Evolutionary conservation across 2,329 filamentous ascomycete genomes (phyloP).

Genomic region (Dactylonectria estremocensis): DNA sequence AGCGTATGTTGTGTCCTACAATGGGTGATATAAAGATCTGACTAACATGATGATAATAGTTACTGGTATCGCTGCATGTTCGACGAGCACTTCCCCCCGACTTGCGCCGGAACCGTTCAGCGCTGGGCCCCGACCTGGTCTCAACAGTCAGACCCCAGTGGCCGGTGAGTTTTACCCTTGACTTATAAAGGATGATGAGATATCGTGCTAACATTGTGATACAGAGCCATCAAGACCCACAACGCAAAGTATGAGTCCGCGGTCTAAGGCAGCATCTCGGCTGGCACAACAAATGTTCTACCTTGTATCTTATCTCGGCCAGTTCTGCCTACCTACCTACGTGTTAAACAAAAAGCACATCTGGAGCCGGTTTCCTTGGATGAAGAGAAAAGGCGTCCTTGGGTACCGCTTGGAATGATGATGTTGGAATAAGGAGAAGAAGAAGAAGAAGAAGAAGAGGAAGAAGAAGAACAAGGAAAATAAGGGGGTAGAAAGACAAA

Average conservation of each 20-base stretch:
- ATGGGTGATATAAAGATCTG: not conserved
- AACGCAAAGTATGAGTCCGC: slow-evolving; percentile 78
- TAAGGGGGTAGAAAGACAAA: slow-evolving; percentile 20
- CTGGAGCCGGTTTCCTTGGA: slow-evolving; percentile 69
- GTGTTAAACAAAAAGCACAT: slow-evolving; percentile 40
- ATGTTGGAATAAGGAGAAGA: slow-evolving; percentile 40
- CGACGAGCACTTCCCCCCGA: slow-evolving; percentile 96
- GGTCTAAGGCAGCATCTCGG: slow-evolving; percentile 51
- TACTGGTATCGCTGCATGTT: slow-evolving; percentile 99
- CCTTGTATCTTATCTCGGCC: slow-evolving; percentile 45
- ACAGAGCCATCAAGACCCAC: slow-evolving; percentile 83
- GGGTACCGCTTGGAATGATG: slow-evolving; percentile 42
- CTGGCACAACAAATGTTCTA: slow-evolving; percentile 34
- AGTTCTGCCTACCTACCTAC: slow-evolving; percentile 33
- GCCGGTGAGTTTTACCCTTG: slow-evolving; percentile 71
- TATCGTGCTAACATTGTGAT: slow-evolving; percentile 36
- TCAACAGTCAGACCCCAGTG: slow-evolving; percentile 94
- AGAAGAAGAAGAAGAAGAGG: slow-evolving; percentile 21
- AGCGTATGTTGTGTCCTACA: slow-evolving; percentile 70
- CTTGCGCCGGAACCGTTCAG: slow-evolving; percentile 93
- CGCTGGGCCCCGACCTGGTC: slow-evolving; percentile 98
- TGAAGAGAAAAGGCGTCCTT: slow-evolving; percentile 46
- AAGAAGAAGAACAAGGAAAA: slow-evolving; percentile 31
- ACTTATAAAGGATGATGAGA: not conserved
- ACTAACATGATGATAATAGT: slow-evolving; percentile 58